Conservation (phyloP, 805 yeast genomes). For the Clavispora asparagi region DNA sequence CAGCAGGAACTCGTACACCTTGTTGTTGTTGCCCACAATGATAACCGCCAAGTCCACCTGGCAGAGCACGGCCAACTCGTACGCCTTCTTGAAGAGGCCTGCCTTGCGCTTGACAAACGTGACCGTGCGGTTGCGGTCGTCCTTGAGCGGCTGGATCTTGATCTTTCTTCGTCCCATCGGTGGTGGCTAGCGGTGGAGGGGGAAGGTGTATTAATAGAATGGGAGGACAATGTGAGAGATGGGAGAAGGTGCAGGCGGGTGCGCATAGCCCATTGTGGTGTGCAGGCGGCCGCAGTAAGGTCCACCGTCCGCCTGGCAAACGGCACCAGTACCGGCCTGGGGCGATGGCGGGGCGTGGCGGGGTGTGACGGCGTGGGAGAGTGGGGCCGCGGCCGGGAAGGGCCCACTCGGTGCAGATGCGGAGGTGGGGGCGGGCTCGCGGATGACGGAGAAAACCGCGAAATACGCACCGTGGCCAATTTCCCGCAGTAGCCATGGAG, state of each 20-base stretch:
- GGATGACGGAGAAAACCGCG: too few species aligned
- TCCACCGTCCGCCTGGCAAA: too few species aligned
- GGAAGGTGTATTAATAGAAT: not conserved
- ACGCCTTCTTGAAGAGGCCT: slow-evolving; percentile 85
- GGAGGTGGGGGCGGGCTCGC: too few species aligned
- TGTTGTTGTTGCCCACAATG: slow-evolving; percentile 76
- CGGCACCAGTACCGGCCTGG: too few species aligned
- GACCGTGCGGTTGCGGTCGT: slow-evolving; percentile 79
- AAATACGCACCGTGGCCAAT: too few species aligned
- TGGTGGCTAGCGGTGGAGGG: not conserved
- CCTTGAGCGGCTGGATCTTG: slow-evolving; percentile 83
- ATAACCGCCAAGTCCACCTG: slow-evolving; percentile 91
- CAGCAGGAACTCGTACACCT: slow-evolving; percentile 79
- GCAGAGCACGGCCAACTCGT: slow-evolving; percentile 82
- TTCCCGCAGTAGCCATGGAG: too few species aligned
- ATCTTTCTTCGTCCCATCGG: slow-evolving; percentile 95
- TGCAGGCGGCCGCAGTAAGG: not conserved
- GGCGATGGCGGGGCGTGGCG: too few species aligned
- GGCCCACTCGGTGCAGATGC: too few species aligned
- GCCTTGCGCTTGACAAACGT: slow-evolving; percentile 94
- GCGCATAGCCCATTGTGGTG: not conserved
- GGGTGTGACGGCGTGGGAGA: too few species aligned
- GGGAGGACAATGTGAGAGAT: not conserved
- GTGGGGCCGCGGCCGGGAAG: too few species aligned
- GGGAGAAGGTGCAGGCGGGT: not conserved